Evolutionary conservation across 305 asterid genomes (phyloP), one percentile per base, ranked within the genome.

Genomic region (Plantago rigida): DNA sequence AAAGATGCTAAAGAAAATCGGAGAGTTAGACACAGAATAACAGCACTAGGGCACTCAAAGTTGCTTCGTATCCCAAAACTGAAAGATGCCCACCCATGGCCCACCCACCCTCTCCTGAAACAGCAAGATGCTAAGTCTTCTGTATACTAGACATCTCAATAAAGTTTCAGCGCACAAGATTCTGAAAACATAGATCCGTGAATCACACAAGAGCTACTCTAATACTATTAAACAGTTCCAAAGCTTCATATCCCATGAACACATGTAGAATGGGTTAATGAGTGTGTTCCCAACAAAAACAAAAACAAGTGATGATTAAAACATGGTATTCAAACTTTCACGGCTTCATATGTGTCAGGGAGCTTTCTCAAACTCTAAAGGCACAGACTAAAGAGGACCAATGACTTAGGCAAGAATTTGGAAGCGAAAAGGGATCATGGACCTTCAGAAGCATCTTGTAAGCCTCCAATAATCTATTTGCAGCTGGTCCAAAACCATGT

Each of bases 401-500:
- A 36, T 36, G 42, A 36, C 42, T 36, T 1, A 1, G 42, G 42
- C 42, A 36, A 36, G 9, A 36, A 36, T 36, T 36, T 36, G 56
- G 68, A 64, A 63, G 17, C n/a, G 8, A 55, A 58, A 47, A 62
- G 36, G 44, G 49, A 50, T 34, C 48, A 24, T 26, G 62, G 62
- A 87, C 99, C 96, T 92, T 92, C 87, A 90, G 73, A 65, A 92
- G 99, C 94, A 88, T 86, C 71, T 86, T 92, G 75, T 92, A 92
- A 28, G 96, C 98, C 78, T 91, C 98, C 76, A 90, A 65, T 74
- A 90, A 77, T 72, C 95, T 75, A 77, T 87, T 83, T 59, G 97
- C 97, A 63, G 96, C 96, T 48, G 96, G 97, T 61, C 97, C 97
- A 75, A 91, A 91, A 56, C 97, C 97, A 81, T 91, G 97, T 74